Conservation (phyloP, 2,329 filamentous ascomycete genomes). For the Calonectria montana region DNA sequence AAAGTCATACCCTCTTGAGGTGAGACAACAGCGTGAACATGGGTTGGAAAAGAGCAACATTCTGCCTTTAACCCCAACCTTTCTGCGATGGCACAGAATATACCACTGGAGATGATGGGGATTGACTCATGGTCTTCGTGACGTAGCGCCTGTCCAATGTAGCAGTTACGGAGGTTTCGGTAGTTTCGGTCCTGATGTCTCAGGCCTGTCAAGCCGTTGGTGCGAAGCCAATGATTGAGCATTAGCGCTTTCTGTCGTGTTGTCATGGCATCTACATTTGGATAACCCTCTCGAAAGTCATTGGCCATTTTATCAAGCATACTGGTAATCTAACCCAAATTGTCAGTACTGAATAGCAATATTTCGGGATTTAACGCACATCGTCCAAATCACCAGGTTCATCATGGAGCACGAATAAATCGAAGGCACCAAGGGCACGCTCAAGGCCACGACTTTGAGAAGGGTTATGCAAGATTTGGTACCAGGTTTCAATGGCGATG, state of each 20-base stretch:
- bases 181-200: slow-evolving; percentile 74
- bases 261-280: slow-evolving; percentile 65
- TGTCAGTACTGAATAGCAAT: slow-evolving; percentile 18
- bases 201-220: slow-evolving; percentile 76
- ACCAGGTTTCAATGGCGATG: slow-evolving; percentile 84
- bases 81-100: slow-evolving; percentile 84
- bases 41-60: slow-evolving; percentile 84
- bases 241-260: slow-evolving; percentile 75
- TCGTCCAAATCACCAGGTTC: slow-evolving; percentile 79
- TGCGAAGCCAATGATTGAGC: slow-evolving; percentile 76
- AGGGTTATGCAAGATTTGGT: slow-evolving; percentile 48
- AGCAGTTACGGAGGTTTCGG: slow-evolving; percentile 85
- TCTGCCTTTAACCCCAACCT: slow-evolving; percentile 80
- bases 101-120: slow-evolving; percentile 86
- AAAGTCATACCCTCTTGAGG: slow-evolving; percentile 70
- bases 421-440: slow-evolving; percentile 82
- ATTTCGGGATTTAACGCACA: slow-evolving; percentile 55
- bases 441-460: slow-evolving; percentile 69
- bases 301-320: slow-evolving; percentile 73
- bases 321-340: slow-evolving; percentile 62
- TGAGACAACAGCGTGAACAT: slow-evolving; percentile 84
- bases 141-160: slow-evolving; percentile 84
- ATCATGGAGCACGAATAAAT: slow-evolving; percentile 86
- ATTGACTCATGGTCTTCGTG: slow-evolving; percentile 81
- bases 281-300: slow-evolving; percentile 64